A percentile compares a stretch with the other conserved stretches of the same genome.
Conservation (phyloP, 768 basidiomycete genomes). For the Tubosaeta brunneosetosa region DNA sequence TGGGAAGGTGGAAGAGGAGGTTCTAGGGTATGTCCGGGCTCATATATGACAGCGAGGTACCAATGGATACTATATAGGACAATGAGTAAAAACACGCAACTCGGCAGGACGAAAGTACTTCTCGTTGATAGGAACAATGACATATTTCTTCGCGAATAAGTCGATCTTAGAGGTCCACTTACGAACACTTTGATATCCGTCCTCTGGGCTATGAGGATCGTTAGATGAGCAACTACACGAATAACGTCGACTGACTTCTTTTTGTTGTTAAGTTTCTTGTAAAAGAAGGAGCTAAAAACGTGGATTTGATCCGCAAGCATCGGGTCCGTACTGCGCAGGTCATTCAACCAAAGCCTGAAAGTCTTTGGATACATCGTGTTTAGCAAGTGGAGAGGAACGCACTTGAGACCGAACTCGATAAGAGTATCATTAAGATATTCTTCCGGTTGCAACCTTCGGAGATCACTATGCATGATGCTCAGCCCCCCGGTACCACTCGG, state of each 20-base stretch:
- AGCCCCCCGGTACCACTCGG: constrained; percentile 67
- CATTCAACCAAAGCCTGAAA: constrained; percentile 63
- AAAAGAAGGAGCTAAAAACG: constrained; percentile 97
- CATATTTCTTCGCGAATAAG: constrained; percentile 85
- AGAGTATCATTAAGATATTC: constrained; percentile 95
- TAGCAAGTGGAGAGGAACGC: constrained; percentile 24
- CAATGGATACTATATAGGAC: constrained; percentile 70
- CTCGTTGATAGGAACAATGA: constrained; percentile 96
- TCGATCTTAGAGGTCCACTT: constrained; percentile 94
- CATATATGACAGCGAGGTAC: constrained; percentile 93
- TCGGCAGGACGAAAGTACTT: constrained; percentile 49
- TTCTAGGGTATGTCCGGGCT: constrained; percentile 60
- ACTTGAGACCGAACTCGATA: constrained; percentile 96
- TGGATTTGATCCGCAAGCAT: constrained; percentile 70
- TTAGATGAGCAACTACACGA: not conserved
- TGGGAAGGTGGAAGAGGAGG: constrained; percentile 38
- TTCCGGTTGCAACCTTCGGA: constrained; percentile 64
- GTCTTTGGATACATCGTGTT: constrained; percentile 3
- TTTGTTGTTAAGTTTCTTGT: constrained; percentile 75
- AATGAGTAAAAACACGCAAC: constrained; percentile 3
- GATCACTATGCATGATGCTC: constrained; percentile 76
- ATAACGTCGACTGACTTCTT: constrained; percentile 44
- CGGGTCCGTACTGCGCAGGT: constrained; percentile 51
- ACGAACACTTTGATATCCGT: constrained; percentile 77
- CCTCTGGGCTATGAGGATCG: constrained; percentile 38